Evolutionary conservation across 305 asterid species (phyloP), one percentile per base, ranked within the genome.

Genomic region (Fraxinus latifolia): DNA sequence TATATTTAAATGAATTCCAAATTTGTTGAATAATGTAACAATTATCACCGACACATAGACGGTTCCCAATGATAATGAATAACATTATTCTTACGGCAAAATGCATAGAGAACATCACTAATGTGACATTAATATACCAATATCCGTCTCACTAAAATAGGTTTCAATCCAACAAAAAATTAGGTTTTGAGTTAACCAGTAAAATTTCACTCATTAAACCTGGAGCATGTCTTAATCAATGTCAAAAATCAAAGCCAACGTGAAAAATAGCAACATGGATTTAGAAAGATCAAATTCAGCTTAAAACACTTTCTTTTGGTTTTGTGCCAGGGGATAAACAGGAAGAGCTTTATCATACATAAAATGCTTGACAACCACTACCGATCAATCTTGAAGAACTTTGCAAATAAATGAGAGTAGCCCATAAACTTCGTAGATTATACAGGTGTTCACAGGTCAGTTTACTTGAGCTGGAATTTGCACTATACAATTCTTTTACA

Each of bases 401-500:
- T 55, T 55, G 23, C 11, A 6, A 55, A 55, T 55, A 55, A 55
- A 55, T 19, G 27, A 2, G 67, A 55, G 67, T 7, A 55, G 27
- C 67, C 67, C 67, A n/a, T 55, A 55, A 44, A 44, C 55, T 55
- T n/a, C 27, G 67, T 55, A n/a, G 27, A 17, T 19, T 42, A 55
- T 17, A 55, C 67, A 55, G 27, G 11, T 55, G 67, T 55, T n/a
- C 27, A 12, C 4, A 1, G 27, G 27, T 19, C 23, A 19, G 27
- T 17, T n/a, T 6, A 17, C 67, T 14, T 14, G n/a, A 47, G 14
- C 27, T 55, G 67, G 7, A 77, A 50, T 79, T 53, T 62, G 81
- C 83, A 77, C 87, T 84, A 76, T 80, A 82, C 87, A 87, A 25
- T 70, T 74, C 33, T 79, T 62, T 17, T 42, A 29, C 55, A 29